These are phyloP conservation scores for Epichloe festucae DNA, from an alignment of 2,329 filamentous ascomycete genomes.

Conservation along the genomic window DNA sequence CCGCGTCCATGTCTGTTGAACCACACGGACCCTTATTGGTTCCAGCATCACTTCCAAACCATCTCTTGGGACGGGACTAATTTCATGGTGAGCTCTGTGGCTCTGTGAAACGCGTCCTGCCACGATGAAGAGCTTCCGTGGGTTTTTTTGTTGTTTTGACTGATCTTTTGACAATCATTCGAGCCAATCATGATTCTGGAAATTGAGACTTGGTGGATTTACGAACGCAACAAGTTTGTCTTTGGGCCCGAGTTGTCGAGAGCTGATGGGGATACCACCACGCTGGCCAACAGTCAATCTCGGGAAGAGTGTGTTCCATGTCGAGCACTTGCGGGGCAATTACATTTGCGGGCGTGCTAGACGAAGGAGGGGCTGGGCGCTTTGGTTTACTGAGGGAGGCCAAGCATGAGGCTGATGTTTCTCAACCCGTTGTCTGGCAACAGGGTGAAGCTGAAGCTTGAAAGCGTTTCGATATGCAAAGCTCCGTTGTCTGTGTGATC, in stretches of 20 bases:
- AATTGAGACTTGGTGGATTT: neutral
- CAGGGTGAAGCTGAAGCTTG: neutral
- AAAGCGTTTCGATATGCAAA: neutral
- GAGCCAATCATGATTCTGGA: neutral
- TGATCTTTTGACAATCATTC: neutral
- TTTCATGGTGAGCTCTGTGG: neutral
- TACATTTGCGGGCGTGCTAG: neutral
- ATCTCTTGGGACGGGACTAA: neutral
- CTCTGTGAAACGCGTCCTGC: slow-evolving; percentile 1
- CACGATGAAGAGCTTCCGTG: neutral
- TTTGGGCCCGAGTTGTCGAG: neutral
- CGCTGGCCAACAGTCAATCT: neutral
- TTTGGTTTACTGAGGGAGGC: neutral
- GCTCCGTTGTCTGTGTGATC: neutral
- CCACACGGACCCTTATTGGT: neutral
- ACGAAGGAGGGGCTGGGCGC: neutral
- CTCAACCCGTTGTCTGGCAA: neutral
- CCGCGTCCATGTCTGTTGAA: no score
- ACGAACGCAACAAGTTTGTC: neutral
- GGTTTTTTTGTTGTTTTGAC: neutral
- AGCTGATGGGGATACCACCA: neutral
- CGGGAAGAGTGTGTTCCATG: neutral
- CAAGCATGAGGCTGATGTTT: neutral
- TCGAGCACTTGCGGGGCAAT: neutral
- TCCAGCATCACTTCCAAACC: neutral